phyloP scores from a whole-genome alignment of 108 stramenopile species.

The Seminavis robusta region DNA sequence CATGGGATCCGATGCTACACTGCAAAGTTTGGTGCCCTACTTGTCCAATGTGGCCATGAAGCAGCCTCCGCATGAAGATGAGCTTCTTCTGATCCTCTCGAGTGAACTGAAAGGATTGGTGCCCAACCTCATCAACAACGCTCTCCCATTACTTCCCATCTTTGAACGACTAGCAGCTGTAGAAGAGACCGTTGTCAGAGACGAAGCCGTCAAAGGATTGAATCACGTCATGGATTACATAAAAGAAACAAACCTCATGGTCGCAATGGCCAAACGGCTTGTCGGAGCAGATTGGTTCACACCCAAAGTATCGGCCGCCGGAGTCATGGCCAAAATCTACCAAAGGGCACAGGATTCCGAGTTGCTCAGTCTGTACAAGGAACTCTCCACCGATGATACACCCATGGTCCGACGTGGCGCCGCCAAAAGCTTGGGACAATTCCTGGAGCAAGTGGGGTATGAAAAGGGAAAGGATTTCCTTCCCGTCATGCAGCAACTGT shows the following conservation, averaged over 20 bases:
- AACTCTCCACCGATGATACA: conserved; percentile 87
- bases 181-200: conserved; percentile 95
- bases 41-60: conserved; percentile 38
- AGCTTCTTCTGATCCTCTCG: conserved; percentile 70
- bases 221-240: conserved; percentile 36
- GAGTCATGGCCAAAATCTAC: conserved; percentile 56
- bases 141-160: conserved; percentile 65
- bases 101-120: conserved; percentile 70
- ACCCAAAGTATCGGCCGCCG: conserved; percentile 86
- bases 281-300: conserved; percentile 96
- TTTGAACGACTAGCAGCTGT: conserved; percentile 87
- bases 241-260: conserved; percentile 11
- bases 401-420: conserved; percentile 96
- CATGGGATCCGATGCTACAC: conserved; percentile 57
- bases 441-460: conserved; percentile 40
- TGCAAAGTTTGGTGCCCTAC: conserved; percentile 61
- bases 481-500: conserved; percentile 74
- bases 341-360: conserved; percentile 33
- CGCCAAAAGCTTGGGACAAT: conserved; percentile 67
- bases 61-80: conserved; percentile 59
- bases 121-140: conserved; percentile 44
- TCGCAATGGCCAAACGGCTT: conserved; percentile 79
- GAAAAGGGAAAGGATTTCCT: conserved; percentile 31
- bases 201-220: conserved; percentile 77
- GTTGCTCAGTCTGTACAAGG: conserved; percentile 63